Percentiles rank a stretch among this genome's conserved stretches.
Evolutionary conservation across 2,329 filamentous ascomycete species (phyloP).

Genomic region (Alternaria panax): DNA sequence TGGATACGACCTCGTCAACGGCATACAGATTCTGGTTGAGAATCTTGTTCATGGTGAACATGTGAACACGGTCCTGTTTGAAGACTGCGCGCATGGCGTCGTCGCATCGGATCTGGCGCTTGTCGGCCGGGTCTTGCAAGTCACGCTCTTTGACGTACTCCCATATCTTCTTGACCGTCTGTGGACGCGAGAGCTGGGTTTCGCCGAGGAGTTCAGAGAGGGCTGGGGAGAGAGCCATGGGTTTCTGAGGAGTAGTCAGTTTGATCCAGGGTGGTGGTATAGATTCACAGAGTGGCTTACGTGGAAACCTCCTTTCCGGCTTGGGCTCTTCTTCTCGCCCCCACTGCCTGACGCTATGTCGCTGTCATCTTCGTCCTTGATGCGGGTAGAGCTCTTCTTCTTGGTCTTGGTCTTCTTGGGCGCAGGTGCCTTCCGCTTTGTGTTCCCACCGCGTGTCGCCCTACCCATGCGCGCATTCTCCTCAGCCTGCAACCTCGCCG

Average conservation of each 20-base stretch:
- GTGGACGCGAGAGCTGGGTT: conserved; percentile 85
- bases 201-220: conserved; percentile 75
- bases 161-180: conserved; percentile 97
- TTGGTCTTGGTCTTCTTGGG: conserved; percentile 71
- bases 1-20: conserved; percentile 66
- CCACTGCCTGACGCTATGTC: conserved; percentile 71
- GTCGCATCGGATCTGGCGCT: conserved; percentile 92
- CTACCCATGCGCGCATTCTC: conserved; percentile 75
- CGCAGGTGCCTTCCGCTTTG: conserved; percentile 59
- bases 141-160: conserved; percentile 88
- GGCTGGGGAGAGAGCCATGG: conserved; percentile 74
- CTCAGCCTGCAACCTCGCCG: conserved; percentile 88
- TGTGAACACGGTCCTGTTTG: conserved; percentile 88
- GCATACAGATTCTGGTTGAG: conserved; percentile 89
- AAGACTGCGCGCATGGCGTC: conserved; percentile 91
- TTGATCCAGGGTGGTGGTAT: conserved; percentile 19
- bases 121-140: conserved; percentile 89
- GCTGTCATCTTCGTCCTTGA: conserved; percentile 80
- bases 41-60: conserved; percentile 99
- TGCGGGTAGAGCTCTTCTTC: conserved; percentile 76
- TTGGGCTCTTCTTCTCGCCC: conserved; percentile 69
- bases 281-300: conserved; percentile 54
- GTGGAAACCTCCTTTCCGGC: conserved; percentile 89
- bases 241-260: conserved; percentile 63
- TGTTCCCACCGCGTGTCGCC: conserved; percentile 76